Base-by-base conservation (phyloP, 768 basidiomycete genomes). In the Suillus tomentosus region DNA sequence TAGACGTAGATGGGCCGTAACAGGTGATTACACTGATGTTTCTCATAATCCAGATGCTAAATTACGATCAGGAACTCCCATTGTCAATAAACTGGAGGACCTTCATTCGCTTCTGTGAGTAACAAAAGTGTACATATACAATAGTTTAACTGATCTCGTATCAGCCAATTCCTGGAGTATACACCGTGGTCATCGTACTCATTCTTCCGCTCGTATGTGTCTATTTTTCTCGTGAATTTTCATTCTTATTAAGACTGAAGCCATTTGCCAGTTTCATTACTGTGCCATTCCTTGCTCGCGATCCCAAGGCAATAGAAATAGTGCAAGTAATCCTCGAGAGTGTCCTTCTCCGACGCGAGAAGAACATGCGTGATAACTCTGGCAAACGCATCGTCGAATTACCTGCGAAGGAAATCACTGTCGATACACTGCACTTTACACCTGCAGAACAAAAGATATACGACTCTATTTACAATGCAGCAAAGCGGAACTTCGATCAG, bases 281-380 rank as follows among this genome's bases (percentile, higher is more conserved):
- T 0, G 76, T 95, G 4, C 96, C 96, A 10, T 99, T 98, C 79
- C 82, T 96, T 62, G 90, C 89, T 53, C 90, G 88, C 43, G 96
- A 98, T 74, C 87, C 92, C 0, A 95, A 95, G 71, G 96, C 94
- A 0, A 90, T 98, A 56, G 94, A 96, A 70, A 89, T 98, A 51
- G 95, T 98, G 0, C 96, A 98, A 76, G 91, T 95, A 63, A 95
- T 98, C 65, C 81, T 98, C 19, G 94, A 96, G 74, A 93, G 87
- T 42, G 84, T 94, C 57, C 79, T 99, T 6, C 80, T 99, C 9
- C 85, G 96, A 15, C 85, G 96, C 66, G 96, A 98, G 76, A 99
- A 99, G 80, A 89, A 85, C 61, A 96, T 95, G 93, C 85, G 86
- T 43, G 96, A 96, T 76, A 80, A 77, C 42, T 86, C 94, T 68